phyloP scores from a whole-genome alignment of 768 basidiomycete genomes.

The Kwoniella newhampshirensis region DNA sequence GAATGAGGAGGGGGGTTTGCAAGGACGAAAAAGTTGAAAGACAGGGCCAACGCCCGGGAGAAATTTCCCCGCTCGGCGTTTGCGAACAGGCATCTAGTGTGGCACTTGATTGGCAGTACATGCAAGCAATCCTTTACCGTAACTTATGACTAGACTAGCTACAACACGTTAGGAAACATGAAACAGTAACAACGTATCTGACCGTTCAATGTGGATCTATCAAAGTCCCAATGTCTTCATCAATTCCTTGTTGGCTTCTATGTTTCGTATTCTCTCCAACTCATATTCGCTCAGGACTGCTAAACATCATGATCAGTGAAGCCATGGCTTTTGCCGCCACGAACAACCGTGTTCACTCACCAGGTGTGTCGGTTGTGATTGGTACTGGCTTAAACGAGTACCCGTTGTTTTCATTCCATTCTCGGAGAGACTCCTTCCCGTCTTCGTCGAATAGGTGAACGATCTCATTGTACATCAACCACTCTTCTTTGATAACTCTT shows the following conservation, averaged over 20 bases:
- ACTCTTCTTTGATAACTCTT: constrained; percentile 1
- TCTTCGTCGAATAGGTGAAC: constrained; percentile 5
- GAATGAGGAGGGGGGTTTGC: background rate
- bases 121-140: too few relatives aligned
- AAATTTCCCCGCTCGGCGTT: constrained; percentile 13
- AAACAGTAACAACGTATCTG: too few relatives aligned
- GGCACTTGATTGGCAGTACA: too few relatives aligned
- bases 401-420: constrained; percentile 12
- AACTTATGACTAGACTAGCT: too few relatives aligned
- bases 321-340: background rate
- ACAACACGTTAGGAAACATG: too few relatives aligned
- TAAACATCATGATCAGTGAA: background rate
- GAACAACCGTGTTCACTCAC: background rate
- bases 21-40: constrained; percentile 1
- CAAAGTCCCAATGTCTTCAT: constrained; percentile 21
- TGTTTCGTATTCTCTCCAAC: constrained; percentile 23
- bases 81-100: constrained; percentile 1
- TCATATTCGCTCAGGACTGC: constrained; percentile 23
- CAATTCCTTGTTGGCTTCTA: constrained; percentile 23
- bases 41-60: background rate
- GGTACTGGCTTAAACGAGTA: background rate
- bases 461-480: background rate
- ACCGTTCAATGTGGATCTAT: too few relatives aligned
- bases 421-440: background rate
- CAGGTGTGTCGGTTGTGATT: background rate